Conservation (phyloP, 2,329 filamentous ascomycete genomes). For the Ceratocystis cacaofunesta region DNA sequence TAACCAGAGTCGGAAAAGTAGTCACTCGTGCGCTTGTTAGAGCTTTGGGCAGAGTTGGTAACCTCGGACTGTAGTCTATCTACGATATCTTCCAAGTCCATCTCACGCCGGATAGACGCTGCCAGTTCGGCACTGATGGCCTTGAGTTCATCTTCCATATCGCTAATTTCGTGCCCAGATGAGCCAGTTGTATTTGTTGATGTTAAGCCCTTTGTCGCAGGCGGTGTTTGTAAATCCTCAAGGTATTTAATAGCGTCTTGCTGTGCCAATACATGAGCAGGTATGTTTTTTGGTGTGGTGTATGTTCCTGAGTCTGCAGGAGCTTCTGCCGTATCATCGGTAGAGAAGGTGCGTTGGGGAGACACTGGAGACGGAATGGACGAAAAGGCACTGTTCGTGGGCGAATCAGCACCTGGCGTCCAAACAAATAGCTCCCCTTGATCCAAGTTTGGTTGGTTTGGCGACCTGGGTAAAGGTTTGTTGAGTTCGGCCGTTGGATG, state of each 20-base stretch:
- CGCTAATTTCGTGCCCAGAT: slow-evolving; percentile 49
- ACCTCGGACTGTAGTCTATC: slow-evolving; percentile 73
- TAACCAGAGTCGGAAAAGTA: slow-evolving; percentile 96
- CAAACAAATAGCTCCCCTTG: slow-evolving; percentile 41
- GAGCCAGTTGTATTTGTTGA: slow-evolving; percentile 22
- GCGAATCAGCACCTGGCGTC: slow-evolving; percentile 27
- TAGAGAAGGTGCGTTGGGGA: slow-evolving; percentile 27
- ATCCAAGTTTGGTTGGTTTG: slow-evolving; percentile 29
- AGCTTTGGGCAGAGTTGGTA: slow-evolving; percentile 35
- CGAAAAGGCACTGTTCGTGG: slow-evolving; percentile 36
- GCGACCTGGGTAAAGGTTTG: slow-evolving; percentile 41
- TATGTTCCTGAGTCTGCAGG: slow-evolving; percentile 20
- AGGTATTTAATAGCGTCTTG: slow-evolving; percentile 34
- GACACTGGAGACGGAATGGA: slow-evolving; percentile 40
- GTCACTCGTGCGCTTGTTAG: slow-evolving; percentile 72
- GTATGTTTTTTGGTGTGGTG: slow-evolving; percentile 24
- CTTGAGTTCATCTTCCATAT: slow-evolving; percentile 87
- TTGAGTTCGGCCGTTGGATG: slow-evolving; percentile 30
- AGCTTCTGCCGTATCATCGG: slow-evolving; percentile 23
- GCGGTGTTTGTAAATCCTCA: slow-evolving; percentile 39
- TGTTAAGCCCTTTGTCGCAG: slow-evolving; percentile 20
- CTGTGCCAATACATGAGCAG: slow-evolving; percentile 26
- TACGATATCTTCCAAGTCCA: slow-evolving; percentile 89
- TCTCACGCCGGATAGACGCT: slow-evolving; percentile 81
- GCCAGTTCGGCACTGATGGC: slow-evolving; percentile 89